These are phyloP conservation scores for Dothistroma pini DNA, from an alignment of 2,329 filamentous ascomycete species.

Conservation along the genomic window DNA sequence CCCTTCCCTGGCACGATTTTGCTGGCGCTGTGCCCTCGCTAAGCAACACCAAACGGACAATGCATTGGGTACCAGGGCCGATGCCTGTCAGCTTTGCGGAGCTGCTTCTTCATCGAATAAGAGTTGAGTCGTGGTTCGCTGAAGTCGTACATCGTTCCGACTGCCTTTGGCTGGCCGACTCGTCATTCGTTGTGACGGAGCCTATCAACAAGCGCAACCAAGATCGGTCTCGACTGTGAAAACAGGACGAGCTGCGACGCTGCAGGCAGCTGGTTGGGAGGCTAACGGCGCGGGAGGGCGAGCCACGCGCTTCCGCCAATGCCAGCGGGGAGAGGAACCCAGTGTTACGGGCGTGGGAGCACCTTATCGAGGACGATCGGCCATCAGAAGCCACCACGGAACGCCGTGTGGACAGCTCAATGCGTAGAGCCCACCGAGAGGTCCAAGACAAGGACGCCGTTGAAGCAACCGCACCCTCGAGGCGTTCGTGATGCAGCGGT, in stretches of 20 bases:
- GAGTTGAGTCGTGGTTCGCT: background rate
- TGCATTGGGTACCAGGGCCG: background rate
- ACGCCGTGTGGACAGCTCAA: background rate
- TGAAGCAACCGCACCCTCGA: background rate
- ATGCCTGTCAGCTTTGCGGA: slow-evolving; percentile 2
- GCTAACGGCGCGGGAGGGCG: background rate
- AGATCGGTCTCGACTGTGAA: background rate
- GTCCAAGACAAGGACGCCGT: background rate
- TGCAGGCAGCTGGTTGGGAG: background rate
- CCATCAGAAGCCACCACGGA: background rate
- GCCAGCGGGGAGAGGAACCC: background rate
- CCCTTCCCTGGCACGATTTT: slow-evolving; percentile 14
- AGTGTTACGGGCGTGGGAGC: background rate
- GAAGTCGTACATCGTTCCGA: background rate
- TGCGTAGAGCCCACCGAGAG: background rate
- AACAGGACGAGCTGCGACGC: background rate
- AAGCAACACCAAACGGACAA: background rate
- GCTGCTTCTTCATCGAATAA: background rate
- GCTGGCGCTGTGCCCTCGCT: background rate
- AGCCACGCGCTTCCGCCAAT: background rate
- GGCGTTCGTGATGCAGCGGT: background rate
- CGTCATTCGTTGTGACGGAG: background rate
- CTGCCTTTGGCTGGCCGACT: background rate
- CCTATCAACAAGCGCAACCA: background rate
- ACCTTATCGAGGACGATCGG: background rate